Conservation (phyloP, 768 basidiomycete species). For the Russula virescens region DNA sequence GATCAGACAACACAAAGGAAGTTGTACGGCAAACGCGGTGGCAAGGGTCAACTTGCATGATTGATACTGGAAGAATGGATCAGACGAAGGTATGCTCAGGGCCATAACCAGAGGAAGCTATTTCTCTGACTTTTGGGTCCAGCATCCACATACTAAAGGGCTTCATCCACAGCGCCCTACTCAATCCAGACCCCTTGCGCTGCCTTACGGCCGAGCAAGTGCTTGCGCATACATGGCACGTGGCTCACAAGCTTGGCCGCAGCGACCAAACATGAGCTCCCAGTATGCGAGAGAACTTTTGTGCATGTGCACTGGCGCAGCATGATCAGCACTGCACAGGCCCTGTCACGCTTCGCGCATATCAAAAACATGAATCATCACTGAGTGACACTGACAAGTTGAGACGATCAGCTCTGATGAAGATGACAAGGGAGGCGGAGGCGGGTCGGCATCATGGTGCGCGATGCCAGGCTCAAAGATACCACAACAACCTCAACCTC, state of each 20-base stretch:
- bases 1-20: conserved; percentile 69
- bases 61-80: conserved; percentile 92
- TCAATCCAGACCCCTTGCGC: conserved; percentile 28
- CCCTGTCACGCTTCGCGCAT: neutral
- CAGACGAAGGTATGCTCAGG: conserved; percentile 49
- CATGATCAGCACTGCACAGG: conserved; percentile 54
- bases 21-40: conserved; percentile 77
- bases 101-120: too few species aligned
- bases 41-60: conserved; percentile 98
- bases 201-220: conserved; percentile 76
- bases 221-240: conserved; percentile 54
- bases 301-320: conserved; percentile 67
- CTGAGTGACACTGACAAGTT: neutral
- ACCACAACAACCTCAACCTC: too few species aligned
- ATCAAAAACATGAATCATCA: too few species aligned
- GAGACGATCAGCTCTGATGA: neutral
- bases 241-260: conserved; percentile 70
- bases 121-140: too few species aligned
- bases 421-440: neutral
- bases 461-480: neutral
- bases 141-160: conserved; percentile 56
- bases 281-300: conserved; percentile 82
- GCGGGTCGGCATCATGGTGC: neutral
- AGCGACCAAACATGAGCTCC: conserved; percentile 62
- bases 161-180: conserved; percentile 56